Percentiles rank a stretch among this genome's conserved stretches.
Conservation (phyloP, 352 stramenopile genomes). For the Phytophthora europaea region DNA sequence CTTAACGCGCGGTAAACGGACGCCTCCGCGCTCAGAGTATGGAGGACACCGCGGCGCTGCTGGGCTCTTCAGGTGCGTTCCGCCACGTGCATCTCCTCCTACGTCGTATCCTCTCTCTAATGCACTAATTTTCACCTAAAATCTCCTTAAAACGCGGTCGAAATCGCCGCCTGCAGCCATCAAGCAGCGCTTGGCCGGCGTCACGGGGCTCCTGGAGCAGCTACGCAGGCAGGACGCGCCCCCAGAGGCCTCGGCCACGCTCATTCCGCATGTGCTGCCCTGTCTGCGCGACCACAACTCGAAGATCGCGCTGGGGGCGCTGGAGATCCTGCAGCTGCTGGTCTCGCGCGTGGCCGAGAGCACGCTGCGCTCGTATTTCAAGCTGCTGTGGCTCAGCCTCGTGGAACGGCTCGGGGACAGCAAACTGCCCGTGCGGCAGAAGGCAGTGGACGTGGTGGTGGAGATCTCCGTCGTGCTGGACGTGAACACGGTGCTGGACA, state of each 20-base stretch:
- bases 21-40: constrained; percentile 28
- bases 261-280: constrained; percentile 69
- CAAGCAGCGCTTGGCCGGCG: constrained; percentile 83
- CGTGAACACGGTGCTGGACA: constrained; percentile 67
- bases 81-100: neutral
- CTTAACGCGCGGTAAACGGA: constrained; percentile 2
- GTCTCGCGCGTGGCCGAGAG: constrained; percentile 55
- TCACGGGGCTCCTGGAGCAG: constrained; percentile 63
- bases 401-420: constrained; percentile 83
- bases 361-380: constrained; percentile 63
- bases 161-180: constrained; percentile 54
- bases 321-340: constrained; percentile 74
- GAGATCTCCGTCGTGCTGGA: constrained; percentile 72
- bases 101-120: neutral
- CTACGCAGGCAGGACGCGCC: constrained; percentile 40
- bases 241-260: constrained; percentile 48
- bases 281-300: constrained; percentile 89
- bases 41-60: constrained; percentile 65
- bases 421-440: constrained; percentile 78
- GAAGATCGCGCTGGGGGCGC: constrained; percentile 73
- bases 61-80: constrained; percentile 64
- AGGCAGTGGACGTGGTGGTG: constrained; percentile 80
- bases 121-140: neutral
- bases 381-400: constrained; percentile 74
- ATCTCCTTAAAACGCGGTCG: neutral